Conservation (phyloP, 2,329 filamentous ascomycete species). For the Penicillium sp. region DNA sequence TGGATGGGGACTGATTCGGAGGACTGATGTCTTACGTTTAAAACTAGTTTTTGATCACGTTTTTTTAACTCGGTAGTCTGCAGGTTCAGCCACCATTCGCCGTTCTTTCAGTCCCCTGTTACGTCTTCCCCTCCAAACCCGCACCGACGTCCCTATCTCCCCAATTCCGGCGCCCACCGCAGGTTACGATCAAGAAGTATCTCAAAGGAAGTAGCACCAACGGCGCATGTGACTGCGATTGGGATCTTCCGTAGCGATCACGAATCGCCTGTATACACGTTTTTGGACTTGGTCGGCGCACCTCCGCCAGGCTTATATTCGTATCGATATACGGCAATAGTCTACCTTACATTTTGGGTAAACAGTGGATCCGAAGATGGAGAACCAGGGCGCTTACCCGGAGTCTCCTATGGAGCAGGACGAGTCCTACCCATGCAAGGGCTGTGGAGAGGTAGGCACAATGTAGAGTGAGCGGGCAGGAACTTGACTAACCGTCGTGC, state of each 20-base stretch:
- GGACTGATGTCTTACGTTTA: constrained; percentile 14
- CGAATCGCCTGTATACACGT: background rate
- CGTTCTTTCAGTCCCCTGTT: constrained; percentile 18
- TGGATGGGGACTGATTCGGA: constrained; percentile 1
- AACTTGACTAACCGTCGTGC: constrained; percentile 8
- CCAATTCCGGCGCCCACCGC: background rate
- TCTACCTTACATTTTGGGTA: background rate
- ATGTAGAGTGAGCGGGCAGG: background rate
- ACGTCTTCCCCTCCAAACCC: constrained; percentile 16
- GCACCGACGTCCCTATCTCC: constrained; percentile 6
- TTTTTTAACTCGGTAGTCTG: constrained; percentile 13
- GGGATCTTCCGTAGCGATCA: background rate
- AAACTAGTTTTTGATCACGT: constrained; percentile 6
- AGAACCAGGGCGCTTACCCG: constrained; percentile 47
- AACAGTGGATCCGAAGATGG: constrained; percentile 34
- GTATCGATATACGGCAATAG: background rate
- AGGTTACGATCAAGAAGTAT: background rate
- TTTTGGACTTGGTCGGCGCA: background rate
- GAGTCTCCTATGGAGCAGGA: constrained; percentile 64
- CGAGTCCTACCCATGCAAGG: constrained; percentile 80
- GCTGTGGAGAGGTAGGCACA: constrained; percentile 69
- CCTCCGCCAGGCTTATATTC: background rate
- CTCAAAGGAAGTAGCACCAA: background rate
- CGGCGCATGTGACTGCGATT: background rate
- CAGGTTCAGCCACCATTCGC: constrained; percentile 14